Evolutionary conservation across 73 alveolate genomes (phyloP).

Genomic region (Tetrahymena borealis): DNA sequence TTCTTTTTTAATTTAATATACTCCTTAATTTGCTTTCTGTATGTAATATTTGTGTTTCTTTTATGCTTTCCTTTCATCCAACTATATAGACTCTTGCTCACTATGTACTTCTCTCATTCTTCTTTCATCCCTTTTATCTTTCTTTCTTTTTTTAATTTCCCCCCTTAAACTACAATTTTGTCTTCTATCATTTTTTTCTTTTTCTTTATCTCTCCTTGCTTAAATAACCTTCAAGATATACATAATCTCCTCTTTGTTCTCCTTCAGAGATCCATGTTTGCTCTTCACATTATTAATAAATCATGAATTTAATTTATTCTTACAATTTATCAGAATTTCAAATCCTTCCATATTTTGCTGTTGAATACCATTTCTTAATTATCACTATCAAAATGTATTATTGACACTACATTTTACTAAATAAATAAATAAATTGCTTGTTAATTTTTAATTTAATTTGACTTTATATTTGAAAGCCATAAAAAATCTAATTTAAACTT

Average conservation of each 20-base stretch:
- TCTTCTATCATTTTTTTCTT: neutral
- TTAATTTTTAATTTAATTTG: too few species aligned
- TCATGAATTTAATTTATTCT: too few species aligned
- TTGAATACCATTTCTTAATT: too few species aligned
- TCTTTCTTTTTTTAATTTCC: neutral
- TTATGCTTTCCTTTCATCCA: neutral
- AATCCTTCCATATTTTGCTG: too few species aligned
- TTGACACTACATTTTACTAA: too few species aligned
- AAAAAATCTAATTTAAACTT: too few species aligned
- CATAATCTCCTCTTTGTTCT: neutral
- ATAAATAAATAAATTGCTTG: too few species aligned
- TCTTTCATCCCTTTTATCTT: constrained; percentile 1
- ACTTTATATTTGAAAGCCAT: too few species aligned
- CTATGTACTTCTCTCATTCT: neutral
- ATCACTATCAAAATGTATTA: too few species aligned
- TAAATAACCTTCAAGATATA: neutral
- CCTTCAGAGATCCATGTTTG: neutral
- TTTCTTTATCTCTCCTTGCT: neutral
- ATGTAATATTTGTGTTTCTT: neutral
- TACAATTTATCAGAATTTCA: too few species aligned
- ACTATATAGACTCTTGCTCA: neutral
- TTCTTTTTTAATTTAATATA: neutral
- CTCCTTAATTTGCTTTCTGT: neutral
- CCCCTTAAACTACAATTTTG: neutral
- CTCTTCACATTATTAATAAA: too few species aligned